Percentiles rank a stretch among this genome's conserved stretches.
Conservation (phyloP, 257 asterid species). For the Sherardia arvensis region DNA sequence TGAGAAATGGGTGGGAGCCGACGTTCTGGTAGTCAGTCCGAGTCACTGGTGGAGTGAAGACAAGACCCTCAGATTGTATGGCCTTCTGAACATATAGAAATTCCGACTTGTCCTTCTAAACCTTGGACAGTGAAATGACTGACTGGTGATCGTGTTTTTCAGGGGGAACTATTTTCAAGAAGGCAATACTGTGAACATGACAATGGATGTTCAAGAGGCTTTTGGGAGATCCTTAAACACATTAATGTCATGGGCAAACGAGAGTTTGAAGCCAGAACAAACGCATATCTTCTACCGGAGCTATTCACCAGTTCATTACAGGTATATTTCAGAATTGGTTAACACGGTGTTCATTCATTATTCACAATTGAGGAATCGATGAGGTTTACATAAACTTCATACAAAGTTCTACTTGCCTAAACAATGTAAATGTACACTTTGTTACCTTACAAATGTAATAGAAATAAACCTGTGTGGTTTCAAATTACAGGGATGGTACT, state of each 20-base stretch:
- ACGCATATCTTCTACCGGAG: conserved; percentile 57
- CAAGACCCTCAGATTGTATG: conserved; percentile 62
- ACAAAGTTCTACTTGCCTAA: not conserved
- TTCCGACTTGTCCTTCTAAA: not conserved
- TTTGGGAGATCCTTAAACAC: conserved; percentile 57
- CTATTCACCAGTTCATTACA: conserved; percentile 85
- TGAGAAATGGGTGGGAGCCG: conserved; percentile 59
- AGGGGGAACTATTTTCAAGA: conserved; percentile 88
- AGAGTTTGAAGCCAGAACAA: conserved; percentile 31
- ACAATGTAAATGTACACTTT: not conserved
- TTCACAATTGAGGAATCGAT: not conserved
- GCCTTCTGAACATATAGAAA: not conserved
- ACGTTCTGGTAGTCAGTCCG: conserved; percentile 57
- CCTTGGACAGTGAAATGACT: not conserved
- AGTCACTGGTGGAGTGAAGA: conserved; percentile 97
- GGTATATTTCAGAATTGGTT: conserved; percentile 18
- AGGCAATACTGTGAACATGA: conserved; percentile 51
- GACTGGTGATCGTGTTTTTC: conserved; percentile 3
- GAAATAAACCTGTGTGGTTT: not conserved
- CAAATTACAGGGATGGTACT: conserved; percentile 31
- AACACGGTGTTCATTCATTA: not conserved
- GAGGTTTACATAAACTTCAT: not conserved
- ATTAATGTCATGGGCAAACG: conserved; percentile 38
- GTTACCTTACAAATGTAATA: not conserved
- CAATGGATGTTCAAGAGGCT: conserved; percentile 71